Conservation (phyloP, 305 asterid genomes). For the Solanum hybrid region DNA sequence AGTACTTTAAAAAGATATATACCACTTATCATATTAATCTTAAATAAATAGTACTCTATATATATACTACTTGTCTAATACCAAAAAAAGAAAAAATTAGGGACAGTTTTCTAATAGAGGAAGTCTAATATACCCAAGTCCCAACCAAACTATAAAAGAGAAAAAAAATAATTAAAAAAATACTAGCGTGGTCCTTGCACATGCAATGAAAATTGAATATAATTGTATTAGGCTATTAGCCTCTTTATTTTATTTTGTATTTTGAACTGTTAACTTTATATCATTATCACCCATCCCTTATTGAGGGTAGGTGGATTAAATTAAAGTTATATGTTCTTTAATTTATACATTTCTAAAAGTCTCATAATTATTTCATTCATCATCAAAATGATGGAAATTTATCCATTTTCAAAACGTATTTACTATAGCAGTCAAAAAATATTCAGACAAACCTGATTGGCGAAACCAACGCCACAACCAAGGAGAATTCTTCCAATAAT, state of each 20-base stretch:
- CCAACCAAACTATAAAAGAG: background rate
- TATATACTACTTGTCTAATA: background rate
- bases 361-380: too few relatives aligned
- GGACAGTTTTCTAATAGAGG: background rate
- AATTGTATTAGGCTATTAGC: background rate
- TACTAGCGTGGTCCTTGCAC: background rate
- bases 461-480: constrained; percentile 91
- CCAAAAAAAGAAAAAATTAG: background rate
- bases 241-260: background rate
- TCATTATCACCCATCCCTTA: background rate
- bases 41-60: background rate
- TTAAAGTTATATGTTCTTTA: background rate
- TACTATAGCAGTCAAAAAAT: background rate
- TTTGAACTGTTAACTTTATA: background rate
- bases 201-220: background rate
- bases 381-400: too few relatives aligned
- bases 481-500: constrained; percentile 74
- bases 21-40: background rate
- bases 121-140: background rate
- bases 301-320: background rate
- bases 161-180: background rate
- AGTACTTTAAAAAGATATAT: background rate
- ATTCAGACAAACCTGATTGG: constrained; percentile 49
- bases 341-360: too few relatives aligned
- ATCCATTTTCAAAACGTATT: background rate